Conservation (phyloP, 345 rosid species). For the Populus nigra region DNA sequence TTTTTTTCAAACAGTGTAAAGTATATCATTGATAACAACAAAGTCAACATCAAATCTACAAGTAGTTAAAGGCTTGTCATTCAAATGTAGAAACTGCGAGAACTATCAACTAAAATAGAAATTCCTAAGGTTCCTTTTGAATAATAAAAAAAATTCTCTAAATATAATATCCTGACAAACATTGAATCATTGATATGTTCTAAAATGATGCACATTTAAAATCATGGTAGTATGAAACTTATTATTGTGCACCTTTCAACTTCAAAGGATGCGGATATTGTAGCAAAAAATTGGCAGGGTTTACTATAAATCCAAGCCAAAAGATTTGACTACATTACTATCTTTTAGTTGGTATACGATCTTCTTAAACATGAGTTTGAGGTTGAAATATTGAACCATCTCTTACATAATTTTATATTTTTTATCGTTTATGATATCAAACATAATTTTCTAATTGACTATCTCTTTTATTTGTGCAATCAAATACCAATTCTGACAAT, state of each 20-base stretch:
- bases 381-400: conserved; percentile 20
- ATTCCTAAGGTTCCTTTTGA: too few species aligned
- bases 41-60: too few species aligned
- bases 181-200: too few species aligned
- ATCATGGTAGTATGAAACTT: too few species aligned
- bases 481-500: conserved; percentile 52
- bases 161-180: too few species aligned
- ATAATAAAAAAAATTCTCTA: too few species aligned
- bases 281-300: neutral
- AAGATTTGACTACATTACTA: conserved; percentile 13
- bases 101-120: too few species aligned
- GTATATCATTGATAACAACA: too few species aligned
- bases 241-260: neutral
- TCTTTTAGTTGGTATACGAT: conserved; percentile 32
- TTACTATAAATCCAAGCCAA: conserved; percentile 14
- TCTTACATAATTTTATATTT: conserved; percentile 35
- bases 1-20: too few species aligned
- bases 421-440: neutral
- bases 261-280: neutral
- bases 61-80: too few species aligned
- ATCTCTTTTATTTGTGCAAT: conserved; percentile 12
- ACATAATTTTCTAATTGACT: neutral
- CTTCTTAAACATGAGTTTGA: conserved; percentile 23
- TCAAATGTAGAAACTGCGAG: too few species aligned
- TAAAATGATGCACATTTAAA: too few species aligned